phyloP scores from a whole-genome alignment of 768 basidiomycete genomes.

The Pleurotus platypus region DNA sequence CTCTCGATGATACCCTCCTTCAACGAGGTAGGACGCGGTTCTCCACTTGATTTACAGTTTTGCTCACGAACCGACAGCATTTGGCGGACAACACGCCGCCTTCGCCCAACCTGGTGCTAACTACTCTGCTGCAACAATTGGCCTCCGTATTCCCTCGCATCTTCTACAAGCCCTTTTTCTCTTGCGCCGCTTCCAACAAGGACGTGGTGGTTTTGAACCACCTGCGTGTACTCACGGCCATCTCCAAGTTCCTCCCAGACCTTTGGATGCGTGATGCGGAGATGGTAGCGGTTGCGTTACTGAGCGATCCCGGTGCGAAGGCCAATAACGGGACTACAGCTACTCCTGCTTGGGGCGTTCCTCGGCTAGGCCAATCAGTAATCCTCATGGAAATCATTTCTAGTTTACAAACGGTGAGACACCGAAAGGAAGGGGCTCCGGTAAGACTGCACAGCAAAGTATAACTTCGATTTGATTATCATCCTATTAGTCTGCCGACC shows the following conservation, averaged over 20 bases:
- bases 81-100: constrained; percentile 48
- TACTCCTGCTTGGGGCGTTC: constrained; percentile 36
- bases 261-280: constrained; percentile 70
- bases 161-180: constrained; percentile 72
- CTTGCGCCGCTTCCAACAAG: constrained; percentile 63
- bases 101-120: constrained; percentile 41
- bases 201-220: constrained; percentile 58
- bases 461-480: background rate
- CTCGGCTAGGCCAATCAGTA: constrained; percentile 60
- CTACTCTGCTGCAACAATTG: constrained; percentile 46
- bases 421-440: constrained; percentile 35
- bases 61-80: constrained; percentile 33
- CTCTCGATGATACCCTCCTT: constrained; percentile 40
- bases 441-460: constrained; percentile 19
- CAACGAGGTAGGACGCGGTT: constrained; percentile 39
- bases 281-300: constrained; percentile 69
- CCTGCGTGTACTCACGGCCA: constrained; percentile 47
- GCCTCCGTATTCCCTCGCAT: constrained; percentile 53
- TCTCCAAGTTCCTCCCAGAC: constrained; percentile 53
- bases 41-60: background rate
- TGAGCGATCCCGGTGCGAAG: constrained; percentile 27
- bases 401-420: constrained; percentile 40
- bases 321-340: constrained; percentile 8
- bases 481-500: constrained; percentile 17
- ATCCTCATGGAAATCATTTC: constrained; percentile 61